A percentile compares a stretch with the other conserved stretches of the same genome.
Evolutionary conservation across 2,329 filamentous ascomycete species (phyloP).

Genomic region (Pyrenophora teres): DNA sequence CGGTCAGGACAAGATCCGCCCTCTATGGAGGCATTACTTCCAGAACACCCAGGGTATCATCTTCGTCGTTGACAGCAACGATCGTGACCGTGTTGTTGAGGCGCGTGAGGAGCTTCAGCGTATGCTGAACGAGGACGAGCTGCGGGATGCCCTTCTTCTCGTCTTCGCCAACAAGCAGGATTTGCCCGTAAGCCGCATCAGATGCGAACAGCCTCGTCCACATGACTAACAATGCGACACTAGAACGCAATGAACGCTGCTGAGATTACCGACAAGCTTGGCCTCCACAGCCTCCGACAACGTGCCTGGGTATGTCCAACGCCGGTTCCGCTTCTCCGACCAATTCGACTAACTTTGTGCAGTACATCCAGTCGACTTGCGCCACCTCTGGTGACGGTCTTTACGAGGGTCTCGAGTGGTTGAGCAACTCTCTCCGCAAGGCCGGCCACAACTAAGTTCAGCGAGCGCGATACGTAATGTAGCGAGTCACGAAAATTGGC

Average conservation of each 20-base stretch:
- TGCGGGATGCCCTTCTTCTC: conserved; percentile 90
- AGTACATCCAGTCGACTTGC: conserved; percentile 99
- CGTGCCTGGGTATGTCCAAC: conserved; percentile 86
- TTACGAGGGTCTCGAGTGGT: conserved; percentile 88
- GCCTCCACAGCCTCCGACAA: conserved; percentile 97
- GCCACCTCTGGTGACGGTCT: conserved; percentile 99
- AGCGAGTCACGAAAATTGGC: conserved; percentile 34
- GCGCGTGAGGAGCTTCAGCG: conserved; percentile 91
- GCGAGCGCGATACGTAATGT: conserved; percentile 20
- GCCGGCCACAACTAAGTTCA: conserved; percentile 54
- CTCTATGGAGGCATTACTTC: conserved; percentile 97
- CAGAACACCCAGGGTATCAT: conserved; percentile 95
- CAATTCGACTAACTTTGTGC: conserved; percentile 29
- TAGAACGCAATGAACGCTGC: conserved; percentile 99
- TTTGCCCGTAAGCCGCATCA: conserved; percentile 67
- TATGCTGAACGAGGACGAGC: conserved; percentile 97
- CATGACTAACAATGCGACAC: conserved; percentile 19
- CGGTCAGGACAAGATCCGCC: conserved; percentile 98
- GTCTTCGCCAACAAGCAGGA: conserved; percentile 99
- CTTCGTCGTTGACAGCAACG: conserved; percentile 97
- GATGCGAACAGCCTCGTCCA: neutral
- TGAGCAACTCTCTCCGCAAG: conserved; percentile 61
- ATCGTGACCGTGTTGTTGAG: conserved; percentile 89
- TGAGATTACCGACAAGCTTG: conserved; percentile 99
- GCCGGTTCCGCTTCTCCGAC: neutral